Conservation (phyloP, 2,329 filamentous ascomycete species). For the Stagonosporopsis rhizophila region DNA sequence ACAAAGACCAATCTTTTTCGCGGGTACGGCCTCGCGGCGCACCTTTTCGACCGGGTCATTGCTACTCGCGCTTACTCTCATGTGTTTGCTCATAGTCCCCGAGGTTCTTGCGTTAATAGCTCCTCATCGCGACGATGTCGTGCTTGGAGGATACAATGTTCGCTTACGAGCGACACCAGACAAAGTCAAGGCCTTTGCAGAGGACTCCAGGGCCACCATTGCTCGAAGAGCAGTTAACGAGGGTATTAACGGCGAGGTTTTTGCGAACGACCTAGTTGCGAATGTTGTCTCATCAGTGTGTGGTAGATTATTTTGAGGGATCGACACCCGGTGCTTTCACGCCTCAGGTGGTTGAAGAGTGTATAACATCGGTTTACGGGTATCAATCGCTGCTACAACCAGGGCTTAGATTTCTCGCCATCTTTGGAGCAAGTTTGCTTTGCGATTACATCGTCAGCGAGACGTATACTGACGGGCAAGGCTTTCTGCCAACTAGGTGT, state of each 20-base stretch:
- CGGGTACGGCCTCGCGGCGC: not conserved
- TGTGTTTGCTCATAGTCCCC: not conserved
- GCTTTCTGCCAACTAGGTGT: not conserved
- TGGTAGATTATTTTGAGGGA: not conserved
- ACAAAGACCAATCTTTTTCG: not conserved
- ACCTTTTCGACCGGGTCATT: not conserved
- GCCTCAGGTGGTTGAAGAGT: not conserved
- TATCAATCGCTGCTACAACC: not conserved
- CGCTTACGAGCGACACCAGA: not conserved
- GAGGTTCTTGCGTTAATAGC: not conserved
- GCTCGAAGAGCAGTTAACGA: not conserved
- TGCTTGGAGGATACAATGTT: not conserved
- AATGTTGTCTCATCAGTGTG: conserved; percentile 7
- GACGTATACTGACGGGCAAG: not conserved
- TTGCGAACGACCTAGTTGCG: not conserved
- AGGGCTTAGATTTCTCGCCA: not conserved
- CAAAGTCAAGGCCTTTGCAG: not conserved
- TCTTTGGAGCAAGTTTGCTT: conserved; percentile 4
- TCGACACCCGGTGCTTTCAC: not conserved
- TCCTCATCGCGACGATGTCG: not conserved
- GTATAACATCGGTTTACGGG: conserved; percentile 1
- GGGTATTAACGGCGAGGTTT: not conserved
- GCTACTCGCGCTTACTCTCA: not conserved
- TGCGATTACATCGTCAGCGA: conserved; percentile 9
- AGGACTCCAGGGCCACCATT: not conserved